A percentile compares a stretch with the other conserved stretches of the same genome.
Evolutionary conservation across 495 filamentous ascomycete genomes (phyloP).

Genomic region (Cercophora newfieldiana): DNA sequence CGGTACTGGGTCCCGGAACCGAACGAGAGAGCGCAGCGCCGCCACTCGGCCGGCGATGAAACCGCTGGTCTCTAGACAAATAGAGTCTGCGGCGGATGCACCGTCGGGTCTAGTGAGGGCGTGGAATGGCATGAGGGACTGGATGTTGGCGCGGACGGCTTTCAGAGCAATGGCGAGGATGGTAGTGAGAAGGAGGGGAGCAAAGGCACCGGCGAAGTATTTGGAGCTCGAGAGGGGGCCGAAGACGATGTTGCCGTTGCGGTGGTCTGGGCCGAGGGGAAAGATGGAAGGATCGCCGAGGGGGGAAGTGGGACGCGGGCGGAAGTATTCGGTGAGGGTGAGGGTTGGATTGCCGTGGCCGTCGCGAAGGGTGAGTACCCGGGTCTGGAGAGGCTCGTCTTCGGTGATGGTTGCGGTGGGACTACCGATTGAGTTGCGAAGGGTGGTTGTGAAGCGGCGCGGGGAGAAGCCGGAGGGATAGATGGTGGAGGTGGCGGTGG

Average conservation of each 20-base stretch:
- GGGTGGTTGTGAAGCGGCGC: background rate
- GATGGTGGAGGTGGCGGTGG: conserved; percentile 5
- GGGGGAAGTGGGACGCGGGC: background rate
- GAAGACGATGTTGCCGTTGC: background rate
- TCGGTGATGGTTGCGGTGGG: background rate
- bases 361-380: background rate
- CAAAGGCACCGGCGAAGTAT: conserved; percentile 11
- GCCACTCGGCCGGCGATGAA: background rate
- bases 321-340: background rate
- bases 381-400: background rate
- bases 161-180: background rate
- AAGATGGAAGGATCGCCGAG: no score
- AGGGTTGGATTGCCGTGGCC: background rate
- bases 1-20: background rate
- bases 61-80: background rate
- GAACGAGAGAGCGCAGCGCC: background rate
- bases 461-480: background rate
- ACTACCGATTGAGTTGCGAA: background rate
- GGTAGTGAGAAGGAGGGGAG: conserved; percentile 2
- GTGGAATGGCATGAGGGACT: conserved; percentile 3
- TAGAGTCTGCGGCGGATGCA: background rate
- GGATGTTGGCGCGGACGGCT: background rate
- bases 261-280: background rate
- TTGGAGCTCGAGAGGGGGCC: background rate
- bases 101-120: conserved; percentile 1